phyloP scores from a whole-genome alignment of 257 asterid genomes.

The Ocimum tenuiflorum region DNA sequence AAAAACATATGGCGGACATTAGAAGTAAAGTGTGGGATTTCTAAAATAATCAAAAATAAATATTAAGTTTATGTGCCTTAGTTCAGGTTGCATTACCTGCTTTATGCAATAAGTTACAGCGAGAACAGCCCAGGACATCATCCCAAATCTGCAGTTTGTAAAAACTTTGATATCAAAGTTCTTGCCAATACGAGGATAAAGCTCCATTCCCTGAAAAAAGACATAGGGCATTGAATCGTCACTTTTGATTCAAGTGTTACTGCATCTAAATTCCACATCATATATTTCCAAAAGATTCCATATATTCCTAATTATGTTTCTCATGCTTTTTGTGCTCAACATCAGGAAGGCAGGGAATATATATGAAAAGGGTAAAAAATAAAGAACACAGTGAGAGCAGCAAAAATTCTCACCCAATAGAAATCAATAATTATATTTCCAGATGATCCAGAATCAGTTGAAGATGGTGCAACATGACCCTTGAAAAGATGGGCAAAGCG shows the following conservation, averaged over 20 bases:
- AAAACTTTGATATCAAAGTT: slow-evolving; percentile 91
- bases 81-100: slow-evolving; percentile 48
- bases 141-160: slow-evolving; percentile 95
- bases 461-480: slow-evolving; percentile 88
- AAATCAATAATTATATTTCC: slow-evolving; percentile 87
- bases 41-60: background rate
- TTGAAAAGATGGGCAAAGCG: slow-evolving; percentile 28
- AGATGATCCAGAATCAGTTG: slow-evolving; percentile 80
- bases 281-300: background rate
- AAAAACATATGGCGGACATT: slow-evolving; percentile 10
- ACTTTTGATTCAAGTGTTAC: slow-evolving; percentile 1
- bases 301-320: background rate
- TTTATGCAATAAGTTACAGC: slow-evolving; percentile 90
- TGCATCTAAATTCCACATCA: slow-evolving; percentile 14
- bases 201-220: slow-evolving; percentile 81
- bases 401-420: slow-evolving; percentile 66
- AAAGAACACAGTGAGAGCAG: background rate
- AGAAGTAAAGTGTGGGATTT: slow-evolving; percentile 13
- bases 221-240: slow-evolving; percentile 4
- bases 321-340: background rate
- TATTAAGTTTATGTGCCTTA: background rate
- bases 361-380: slow-evolving; percentile 1
- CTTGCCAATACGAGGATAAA: slow-evolving; percentile 95
- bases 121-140: slow-evolving; percentile 99
- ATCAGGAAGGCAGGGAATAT: background rate